phyloP scores from a whole-genome alignment of 176 grass and related monocot genomes.

The Avena insularis region DNA sequence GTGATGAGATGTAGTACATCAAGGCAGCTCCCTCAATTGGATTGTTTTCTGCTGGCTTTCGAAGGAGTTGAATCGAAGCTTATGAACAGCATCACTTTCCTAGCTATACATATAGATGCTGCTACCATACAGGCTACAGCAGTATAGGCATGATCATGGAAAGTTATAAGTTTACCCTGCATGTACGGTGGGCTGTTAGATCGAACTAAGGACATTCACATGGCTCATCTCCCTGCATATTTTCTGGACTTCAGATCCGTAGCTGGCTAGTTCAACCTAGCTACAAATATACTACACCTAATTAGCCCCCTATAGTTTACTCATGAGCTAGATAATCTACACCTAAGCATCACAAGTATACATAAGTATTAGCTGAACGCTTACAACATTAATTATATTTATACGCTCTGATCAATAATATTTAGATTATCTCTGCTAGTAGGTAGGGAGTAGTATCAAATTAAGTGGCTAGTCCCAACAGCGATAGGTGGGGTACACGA shows the following conservation, averaged over 20 bases:
- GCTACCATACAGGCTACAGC: background rate
- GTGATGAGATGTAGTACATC: constrained; percentile 14
- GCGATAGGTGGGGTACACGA: constrained; percentile 34
- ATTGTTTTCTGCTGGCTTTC: background rate
- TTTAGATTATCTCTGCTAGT: constrained; percentile 41
- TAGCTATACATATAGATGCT: background rate
- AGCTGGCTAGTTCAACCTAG: background rate
- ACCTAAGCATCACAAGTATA: background rate
- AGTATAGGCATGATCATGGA: constrained; percentile 27
- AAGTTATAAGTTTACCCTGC: background rate
- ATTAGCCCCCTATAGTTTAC: constrained; percentile 25
- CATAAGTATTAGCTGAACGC: background rate
- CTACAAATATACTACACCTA: background rate
- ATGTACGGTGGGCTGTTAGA: background rate
- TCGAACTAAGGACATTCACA: background rate
- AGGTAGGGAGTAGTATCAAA: constrained; percentile 36
- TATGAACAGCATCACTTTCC: background rate
- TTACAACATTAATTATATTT: background rate
- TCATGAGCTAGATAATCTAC: constrained; percentile 27
- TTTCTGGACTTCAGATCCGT: constrained; percentile 18
- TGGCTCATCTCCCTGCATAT: background rate
- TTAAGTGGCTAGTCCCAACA: background rate
- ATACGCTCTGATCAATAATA: constrained; percentile 32
- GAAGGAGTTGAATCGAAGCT: background rate
- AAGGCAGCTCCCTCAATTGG: background rate